Base-by-base conservation (phyloP, 1,284 basidiomycete species). In the Porodaedalea pini region DNA sequence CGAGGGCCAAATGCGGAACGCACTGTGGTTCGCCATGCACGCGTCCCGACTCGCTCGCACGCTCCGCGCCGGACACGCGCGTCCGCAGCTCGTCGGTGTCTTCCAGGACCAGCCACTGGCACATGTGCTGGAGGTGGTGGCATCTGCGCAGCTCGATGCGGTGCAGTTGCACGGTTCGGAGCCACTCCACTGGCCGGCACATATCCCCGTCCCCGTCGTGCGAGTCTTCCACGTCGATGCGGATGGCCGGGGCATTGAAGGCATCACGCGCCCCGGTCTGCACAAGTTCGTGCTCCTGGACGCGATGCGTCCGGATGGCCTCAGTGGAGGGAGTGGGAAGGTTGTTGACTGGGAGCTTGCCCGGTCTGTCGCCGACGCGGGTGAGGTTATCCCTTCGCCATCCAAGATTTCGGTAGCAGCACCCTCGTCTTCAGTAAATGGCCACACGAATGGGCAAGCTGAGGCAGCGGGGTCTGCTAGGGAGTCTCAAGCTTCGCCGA, bases 231-330 rank as follows among this genome's bases (percentile, higher is more conserved):
- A 94, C 65, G 82, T 94, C 32, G 71, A 75, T 37, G 71, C 71
- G 3, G 70, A 72, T 39, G 71, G 71, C n/a, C 48, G 55, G 23
- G 69, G 66, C 13, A 64, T 82, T 2, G 69, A 72, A 13, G 83
- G 85, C 43, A 80, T 94, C 60, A 79, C 82, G 6, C 80, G 87
- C 11, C 82, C 88, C 0, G 92, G 93, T 0, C 74, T 81, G 47
- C 90, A 97, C 71, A 70, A 83, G 52, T 87, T 88, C 62, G 78
- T 94, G 47, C 73, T 97, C 47, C 76, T 98, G 27, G 94, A 97
- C 67, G 88, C 90, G 32, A 73, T 89, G 19, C 73, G 81, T 40
- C 80, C 61, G 48, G 66, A 66, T 32, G 81, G 78, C 3, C 65
- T 86, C 3, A 86, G 84, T 60, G 87, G 92, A 4, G 92, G 92